Conservation (phyloP, 2,329 filamentous ascomycete species). For the Xylariales sp. region DNA sequence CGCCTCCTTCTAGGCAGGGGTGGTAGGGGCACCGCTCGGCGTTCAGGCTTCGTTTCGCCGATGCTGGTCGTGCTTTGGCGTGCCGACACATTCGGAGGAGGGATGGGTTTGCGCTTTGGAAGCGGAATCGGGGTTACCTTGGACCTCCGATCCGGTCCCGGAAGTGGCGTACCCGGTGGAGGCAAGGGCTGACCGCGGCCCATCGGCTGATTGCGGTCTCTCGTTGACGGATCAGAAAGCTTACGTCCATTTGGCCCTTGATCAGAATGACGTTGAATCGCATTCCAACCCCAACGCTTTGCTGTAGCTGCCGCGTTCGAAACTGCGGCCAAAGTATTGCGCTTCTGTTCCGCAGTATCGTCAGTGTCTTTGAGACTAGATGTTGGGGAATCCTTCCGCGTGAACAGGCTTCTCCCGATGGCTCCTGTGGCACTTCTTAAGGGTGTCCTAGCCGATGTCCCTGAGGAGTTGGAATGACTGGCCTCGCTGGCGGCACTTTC, state of each 20-base stretch:
- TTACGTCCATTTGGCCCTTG: slow-evolving; percentile 24
- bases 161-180: slow-evolving; percentile 27
- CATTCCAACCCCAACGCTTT: slow-evolving; percentile 29
- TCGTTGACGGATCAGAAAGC: slow-evolving; percentile 22
- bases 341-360: slow-evolving; percentile 12
- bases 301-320: slow-evolving; percentile 28
- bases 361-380: slow-evolving; percentile 11
- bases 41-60: slow-evolving; percentile 20
- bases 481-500: slow-evolving; percentile 20
- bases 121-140: slow-evolving; percentile 18
- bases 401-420: slow-evolving; percentile 22
- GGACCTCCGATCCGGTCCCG: slow-evolving; percentile 23
- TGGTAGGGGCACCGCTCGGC: slow-evolving; percentile 22
- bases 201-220: slow-evolving; percentile 30
- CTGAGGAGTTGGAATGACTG: slow-evolving; percentile 15
- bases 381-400: slow-evolving; percentile 21
- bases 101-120: slow-evolving; percentile 24
- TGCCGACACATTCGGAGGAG: slow-evolving; percentile 17
- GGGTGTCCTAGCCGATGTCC: slow-evolving; percentile 21
- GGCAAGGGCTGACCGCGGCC: slow-evolving; percentile 29
- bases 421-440: slow-evolving; percentile 24
- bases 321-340: slow-evolving; percentile 25
- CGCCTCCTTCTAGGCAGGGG: slow-evolving; percentile 25
- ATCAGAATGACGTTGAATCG: slow-evolving; percentile 26
- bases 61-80: slow-evolving; percentile 18